A percentile compares a stretch with the other conserved stretches of the same genome.
Conservation (phyloP, 2,329 filamentous ascomycete genomes). For the Aspergillus costaricaensis region DNA sequence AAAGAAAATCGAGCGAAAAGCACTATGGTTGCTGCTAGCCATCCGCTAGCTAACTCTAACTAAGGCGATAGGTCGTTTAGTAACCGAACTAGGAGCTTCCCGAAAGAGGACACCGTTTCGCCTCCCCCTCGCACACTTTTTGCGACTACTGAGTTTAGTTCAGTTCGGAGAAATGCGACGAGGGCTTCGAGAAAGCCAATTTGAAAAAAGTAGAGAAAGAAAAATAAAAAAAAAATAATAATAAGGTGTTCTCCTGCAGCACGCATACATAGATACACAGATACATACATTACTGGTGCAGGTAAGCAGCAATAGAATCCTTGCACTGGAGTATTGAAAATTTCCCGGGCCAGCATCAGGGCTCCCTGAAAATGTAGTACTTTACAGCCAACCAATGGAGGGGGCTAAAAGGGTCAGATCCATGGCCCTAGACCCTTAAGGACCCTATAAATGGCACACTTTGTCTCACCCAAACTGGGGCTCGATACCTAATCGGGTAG, state of each 20-base stretch:
- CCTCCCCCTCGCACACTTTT: neutral
- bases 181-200: neutral
- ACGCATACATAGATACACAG: too few species aligned
- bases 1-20: neutral
- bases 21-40: constrained; percentile 10
- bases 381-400: constrained; percentile 15
- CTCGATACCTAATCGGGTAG: neutral
- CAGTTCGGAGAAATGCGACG: neutral
- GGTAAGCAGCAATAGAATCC: neutral
- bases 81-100: neutral
- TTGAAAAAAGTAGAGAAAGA: neutral
- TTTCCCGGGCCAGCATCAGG: neutral
- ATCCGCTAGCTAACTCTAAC: constrained; percentile 13
- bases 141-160: too few species aligned
- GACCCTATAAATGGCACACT: constrained; percentile 27
- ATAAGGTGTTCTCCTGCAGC: too few species aligned
- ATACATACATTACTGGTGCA: too few species aligned
- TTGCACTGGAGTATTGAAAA: constrained; percentile 4
- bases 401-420: constrained; percentile 7
- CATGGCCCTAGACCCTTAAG: constrained; percentile 17
- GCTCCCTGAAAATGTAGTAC: constrained; percentile 6
- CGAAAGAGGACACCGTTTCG: neutral
- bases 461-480: constrained; percentile 22
- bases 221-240: too few species aligned
- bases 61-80: constrained; percentile 8